Evolutionary conservation across 345 rosid genomes (phyloP).

Genomic region (Toxicodendron radicans): DNA sequence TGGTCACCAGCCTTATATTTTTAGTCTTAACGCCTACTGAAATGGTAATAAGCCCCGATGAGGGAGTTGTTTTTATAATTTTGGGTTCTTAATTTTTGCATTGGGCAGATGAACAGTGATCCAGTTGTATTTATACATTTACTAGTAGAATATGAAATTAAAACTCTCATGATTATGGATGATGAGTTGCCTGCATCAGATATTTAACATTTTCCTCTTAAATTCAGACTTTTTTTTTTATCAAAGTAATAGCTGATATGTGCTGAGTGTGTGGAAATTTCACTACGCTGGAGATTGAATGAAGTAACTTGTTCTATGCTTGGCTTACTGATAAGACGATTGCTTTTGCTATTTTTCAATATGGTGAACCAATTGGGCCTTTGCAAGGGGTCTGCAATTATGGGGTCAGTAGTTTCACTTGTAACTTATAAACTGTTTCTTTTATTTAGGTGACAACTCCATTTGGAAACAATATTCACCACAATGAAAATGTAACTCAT

Average conservation of each 20-base stretch:
- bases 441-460: constrained; percentile 74
- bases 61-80: too few species aligned
- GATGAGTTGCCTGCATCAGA: background rate
- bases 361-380: background rate
- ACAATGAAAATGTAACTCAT: constrained; percentile 52
- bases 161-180: background rate
- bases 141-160: background rate
- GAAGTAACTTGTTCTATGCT: background rate
- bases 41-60: background rate
- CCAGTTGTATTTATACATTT: background rate
- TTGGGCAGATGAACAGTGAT: too few species aligned
- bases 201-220: background rate
- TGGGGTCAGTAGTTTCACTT: background rate
- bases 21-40: background rate
- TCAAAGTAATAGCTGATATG: background rate
- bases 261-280: background rate
- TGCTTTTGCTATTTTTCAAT: background rate
- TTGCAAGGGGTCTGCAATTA: background rate
- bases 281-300: background rate
- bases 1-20: background rate
- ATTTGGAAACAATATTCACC: constrained; percentile 67
- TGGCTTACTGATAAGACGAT: background rate
- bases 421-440: constrained; percentile 4
- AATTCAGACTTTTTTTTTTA: background rate
- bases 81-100: too few species aligned